Evolutionary conservation across 1,284 basidiomycete species (phyloP).

Genomic region (Austroboletus novae-zelandiae): DNA sequence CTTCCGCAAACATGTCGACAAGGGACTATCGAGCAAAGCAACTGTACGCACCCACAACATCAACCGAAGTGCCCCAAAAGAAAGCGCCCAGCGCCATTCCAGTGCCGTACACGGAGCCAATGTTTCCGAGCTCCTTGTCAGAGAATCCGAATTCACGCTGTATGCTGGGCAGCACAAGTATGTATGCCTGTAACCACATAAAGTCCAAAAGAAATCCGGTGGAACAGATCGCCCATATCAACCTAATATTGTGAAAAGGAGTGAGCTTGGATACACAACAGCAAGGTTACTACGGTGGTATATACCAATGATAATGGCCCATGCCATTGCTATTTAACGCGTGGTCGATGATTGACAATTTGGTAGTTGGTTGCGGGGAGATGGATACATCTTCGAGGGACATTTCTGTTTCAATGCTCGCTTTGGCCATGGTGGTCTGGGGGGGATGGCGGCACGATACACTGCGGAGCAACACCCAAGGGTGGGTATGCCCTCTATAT

Average conservation of each 20-base stretch:
- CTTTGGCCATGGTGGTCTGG: neutral
- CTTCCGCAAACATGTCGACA: neutral
- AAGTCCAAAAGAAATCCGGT: neutral
- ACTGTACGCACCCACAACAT: neutral
- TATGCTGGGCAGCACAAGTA: neutral
- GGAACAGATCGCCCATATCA: neutral
- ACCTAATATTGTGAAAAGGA: neutral
- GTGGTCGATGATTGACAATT: constrained; percentile 12
- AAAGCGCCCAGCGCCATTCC: neutral
- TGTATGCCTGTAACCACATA: neutral
- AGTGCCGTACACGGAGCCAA: too few relatives aligned
- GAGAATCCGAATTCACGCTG: neutral
- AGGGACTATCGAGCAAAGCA: neutral
- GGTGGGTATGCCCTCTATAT: too few relatives aligned
- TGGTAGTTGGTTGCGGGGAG: constrained; percentile 1
- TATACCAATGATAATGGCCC: constrained; percentile 19
- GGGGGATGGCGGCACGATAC: too few relatives aligned
- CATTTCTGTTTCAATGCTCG: neutral
- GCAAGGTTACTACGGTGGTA: neutral
- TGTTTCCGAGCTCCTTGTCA: neutral
- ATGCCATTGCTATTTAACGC: constrained; percentile 18
- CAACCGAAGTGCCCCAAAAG: neutral
- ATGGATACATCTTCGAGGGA: neutral
- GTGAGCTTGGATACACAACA: neutral
- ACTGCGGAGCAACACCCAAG: too few relatives aligned